Evolutionary conservation across 495 filamentous ascomycete species (phyloP), one percentile per base, ranked within the genome.

Genomic region (Neurospora sp.): DNA sequence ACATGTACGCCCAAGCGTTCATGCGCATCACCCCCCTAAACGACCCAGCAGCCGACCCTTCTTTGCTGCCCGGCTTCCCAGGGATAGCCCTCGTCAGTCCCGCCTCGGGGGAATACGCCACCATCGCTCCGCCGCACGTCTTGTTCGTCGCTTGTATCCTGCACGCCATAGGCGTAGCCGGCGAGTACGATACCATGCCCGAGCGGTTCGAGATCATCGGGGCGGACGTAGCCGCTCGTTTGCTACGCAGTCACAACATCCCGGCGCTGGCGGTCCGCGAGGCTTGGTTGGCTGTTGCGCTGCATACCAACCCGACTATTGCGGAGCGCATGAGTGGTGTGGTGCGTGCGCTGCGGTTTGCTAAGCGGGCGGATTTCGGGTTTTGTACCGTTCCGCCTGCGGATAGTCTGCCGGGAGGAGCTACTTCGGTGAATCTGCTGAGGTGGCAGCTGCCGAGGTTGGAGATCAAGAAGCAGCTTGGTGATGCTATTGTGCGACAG

Each of bases 201-300:
- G 80, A 85, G 61, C 81, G 83, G 8, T 87, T 87, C 74, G 85
- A 87, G 71, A 76, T 86, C 73, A 81, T 82, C 27, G 83, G 82
- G 27, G 85, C 80, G 14, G 85, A 86, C 70, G 82, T 80, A 8
- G 82, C 83, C 3, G 79, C 73, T 0, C 68, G 71, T 1, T 40
- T 79, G n/a, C 77, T 87, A 14, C 71, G 74, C 1, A 1, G 48
- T 4, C 77, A 82, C 37, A 76, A 74, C 3, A 42, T 78, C 3
- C 42, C 69, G n/a, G 81, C 82, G 31, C 70, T 71, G 4, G 75
- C 80, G 42, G 74, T 77, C 3, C 79, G 81, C 9, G 82, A 84
- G 20, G 81, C 82, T 7, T 87, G 85, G 84, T 70, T 83, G 17
- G 84, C 83, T 22, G 82, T 86, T 71, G 76, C 82, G 22, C 45